phyloP scores from a whole-genome alignment of 768 basidiomycete species.

The Mycena galericulata region DNA sequence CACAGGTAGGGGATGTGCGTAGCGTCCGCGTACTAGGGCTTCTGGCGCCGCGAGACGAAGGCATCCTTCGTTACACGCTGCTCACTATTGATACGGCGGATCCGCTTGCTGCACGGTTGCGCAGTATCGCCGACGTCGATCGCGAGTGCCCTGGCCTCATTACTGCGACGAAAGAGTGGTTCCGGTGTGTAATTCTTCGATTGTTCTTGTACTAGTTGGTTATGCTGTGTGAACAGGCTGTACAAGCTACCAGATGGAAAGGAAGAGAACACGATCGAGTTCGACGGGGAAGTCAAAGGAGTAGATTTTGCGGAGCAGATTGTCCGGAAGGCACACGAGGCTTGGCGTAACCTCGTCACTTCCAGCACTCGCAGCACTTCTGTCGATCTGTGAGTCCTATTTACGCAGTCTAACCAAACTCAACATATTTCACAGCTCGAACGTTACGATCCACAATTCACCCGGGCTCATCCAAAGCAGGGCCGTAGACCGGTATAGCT shows the following conservation, averaged over 20 bases:
- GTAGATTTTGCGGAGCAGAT: conserved; percentile 86
- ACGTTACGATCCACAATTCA: conserved; percentile 64
- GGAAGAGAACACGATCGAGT: conserved; percentile 83
- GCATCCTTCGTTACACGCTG: conserved; percentile 90
- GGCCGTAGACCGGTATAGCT: conserved; percentile 44
- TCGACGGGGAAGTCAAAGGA: conserved; percentile 87
- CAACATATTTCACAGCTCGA: conserved; percentile 57
- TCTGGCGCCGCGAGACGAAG: conserved; percentile 88
- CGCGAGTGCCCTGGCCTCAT: conserved; percentile 83
- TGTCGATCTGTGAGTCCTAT: conserved; percentile 20
- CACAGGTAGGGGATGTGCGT: conserved; percentile 82
- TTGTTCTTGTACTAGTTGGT: background rate
- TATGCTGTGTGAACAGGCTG: conserved; percentile 38
- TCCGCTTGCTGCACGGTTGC: conserved; percentile 80
- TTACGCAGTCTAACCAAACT: background rate
- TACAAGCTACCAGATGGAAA: conserved; percentile 81
- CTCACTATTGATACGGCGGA: conserved; percentile 84
- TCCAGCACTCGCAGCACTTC: conserved; percentile 31
- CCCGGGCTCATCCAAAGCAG: conserved; percentile 56
- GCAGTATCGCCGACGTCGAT: conserved; percentile 88
- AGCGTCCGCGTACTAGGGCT: conserved; percentile 89
- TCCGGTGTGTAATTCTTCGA: conserved; percentile 58
- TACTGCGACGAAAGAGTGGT: conserved; percentile 87
- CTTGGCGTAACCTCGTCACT: conserved; percentile 75
- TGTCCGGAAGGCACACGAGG: conserved; percentile 84